A percentile compares a stretch with the other conserved stretches of the same genome.
phyloP scores from a whole-genome alignment of 2,329 filamentous ascomycete genomes.

The Verticillium longisporum region DNA sequence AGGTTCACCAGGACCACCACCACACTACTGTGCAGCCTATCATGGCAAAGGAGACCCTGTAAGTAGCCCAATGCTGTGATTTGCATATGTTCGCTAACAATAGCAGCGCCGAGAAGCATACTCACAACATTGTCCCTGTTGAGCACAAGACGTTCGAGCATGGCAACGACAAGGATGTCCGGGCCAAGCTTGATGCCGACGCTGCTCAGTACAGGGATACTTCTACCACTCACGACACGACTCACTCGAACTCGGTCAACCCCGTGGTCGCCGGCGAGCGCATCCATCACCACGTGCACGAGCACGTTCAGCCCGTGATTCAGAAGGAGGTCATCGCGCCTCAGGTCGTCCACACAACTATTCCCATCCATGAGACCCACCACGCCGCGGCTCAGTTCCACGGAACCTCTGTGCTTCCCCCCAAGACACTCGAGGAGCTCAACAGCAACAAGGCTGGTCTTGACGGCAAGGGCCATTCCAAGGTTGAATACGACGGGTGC shows the following conservation, averaged over 20 bases:
- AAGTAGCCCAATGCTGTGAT: constrained; percentile 19
- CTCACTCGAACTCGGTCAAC: constrained; percentile 16
- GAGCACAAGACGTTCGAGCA: constrained; percentile 58
- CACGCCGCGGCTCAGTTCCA: constrained; percentile 62
- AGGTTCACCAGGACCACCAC: constrained; percentile 67
- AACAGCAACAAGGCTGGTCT: constrained; percentile 31
- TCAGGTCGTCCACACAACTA: constrained; percentile 62
- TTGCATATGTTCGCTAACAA: background rate
- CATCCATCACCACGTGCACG: constrained; percentile 46
- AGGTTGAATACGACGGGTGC: constrained; percentile 53
- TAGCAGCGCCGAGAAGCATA: constrained; percentile 48
- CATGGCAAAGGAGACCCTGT: constrained; percentile 26
- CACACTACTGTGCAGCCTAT: constrained; percentile 65
- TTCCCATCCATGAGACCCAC: constrained; percentile 67
- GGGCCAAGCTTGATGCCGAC: constrained; percentile 43
- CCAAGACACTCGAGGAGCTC: constrained; percentile 60
- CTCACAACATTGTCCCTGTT: constrained; percentile 49
- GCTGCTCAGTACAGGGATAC: constrained; percentile 24
- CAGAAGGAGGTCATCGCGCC: constrained; percentile 64
- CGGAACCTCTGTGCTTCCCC: constrained; percentile 54
- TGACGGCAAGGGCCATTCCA: constrained; percentile 43
- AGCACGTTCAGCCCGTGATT: constrained; percentile 64
- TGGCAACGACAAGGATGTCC: constrained; percentile 42
- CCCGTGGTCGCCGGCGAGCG: constrained; percentile 21
- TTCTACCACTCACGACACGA: constrained; percentile 19